Base-by-base conservation (phyloP, 1,284 basidiomycete species). In the Hemileia vastatrix region DNA sequence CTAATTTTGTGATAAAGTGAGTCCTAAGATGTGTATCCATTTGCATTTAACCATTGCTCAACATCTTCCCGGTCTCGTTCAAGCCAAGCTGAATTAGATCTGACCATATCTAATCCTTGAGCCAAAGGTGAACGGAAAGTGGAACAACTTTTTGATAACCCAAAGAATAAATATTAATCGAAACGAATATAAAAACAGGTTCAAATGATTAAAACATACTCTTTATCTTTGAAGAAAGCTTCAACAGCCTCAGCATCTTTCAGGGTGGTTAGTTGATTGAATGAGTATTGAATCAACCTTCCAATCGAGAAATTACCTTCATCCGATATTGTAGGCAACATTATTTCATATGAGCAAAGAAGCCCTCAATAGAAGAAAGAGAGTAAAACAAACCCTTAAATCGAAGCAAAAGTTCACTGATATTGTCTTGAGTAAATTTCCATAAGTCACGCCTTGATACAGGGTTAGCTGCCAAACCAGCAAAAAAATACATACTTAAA, bases 71-170 rank as follows among this genome's bases (percentile, higher is more conserved):
- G 81, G 65, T 80, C 68, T 61, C 85, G 83, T 77, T 83, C 77
- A 53, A 87, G 79, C 79, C 83, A 85, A 5, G 79, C 79, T 6
- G 79, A 77, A 53, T 81, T 81, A 1, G 84, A 80, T 4, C 78
- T 78, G 67, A 88, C 82, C 1, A 79, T 81, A 67, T 90, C 87
- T 64, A 87, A 70, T 24, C 81, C 80, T 72, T 89, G 87, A 11
- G 81, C 80, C 48, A 88, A 77, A 4, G 79, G 79, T 71, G 84
- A 79, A 66, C 80, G 79, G 76, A 77, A 81, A 68, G 78, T 78
- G 40, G 71, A 70, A 64, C 54, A 56, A 47, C 61, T 63, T 44
- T 23, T 11, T 36, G 51, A 40, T 1, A 44, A 40, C 3, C 32
- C 13, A 8, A 23, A 23, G 18, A 43, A 43, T 43, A 18, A 6